These are phyloP conservation scores for Rubia occidens DNA, from an alignment of 305 asterid species.

Conservation along the genomic window DNA sequence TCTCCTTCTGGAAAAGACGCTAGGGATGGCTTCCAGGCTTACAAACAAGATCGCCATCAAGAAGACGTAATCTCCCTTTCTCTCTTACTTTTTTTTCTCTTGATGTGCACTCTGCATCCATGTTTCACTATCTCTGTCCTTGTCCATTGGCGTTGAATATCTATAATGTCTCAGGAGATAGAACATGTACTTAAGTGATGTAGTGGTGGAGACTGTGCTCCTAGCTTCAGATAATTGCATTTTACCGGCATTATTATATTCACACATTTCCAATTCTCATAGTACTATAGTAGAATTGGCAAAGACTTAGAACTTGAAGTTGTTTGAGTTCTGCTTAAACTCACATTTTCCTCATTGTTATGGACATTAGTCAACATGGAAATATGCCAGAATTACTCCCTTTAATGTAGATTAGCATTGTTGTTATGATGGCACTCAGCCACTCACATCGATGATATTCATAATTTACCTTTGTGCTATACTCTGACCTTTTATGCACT, in stretches of 20 bases:
- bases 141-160: neutral
- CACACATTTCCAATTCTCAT: neutral
- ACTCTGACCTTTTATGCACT: neutral
- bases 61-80: constrained; percentile 53
- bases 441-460: neutral
- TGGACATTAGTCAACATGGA: neutral
- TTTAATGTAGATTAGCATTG: neutral
- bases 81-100: constrained; percentile 20
- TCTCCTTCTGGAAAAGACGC: constrained; percentile 65
- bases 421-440: neutral
- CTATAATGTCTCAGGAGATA: neutral
- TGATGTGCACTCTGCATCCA: neutral
- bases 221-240: constrained; percentile 4
- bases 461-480: neutral
- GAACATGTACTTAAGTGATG: neutral
- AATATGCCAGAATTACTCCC: neutral
- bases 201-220: neutral
- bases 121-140: neutral
- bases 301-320: neutral
- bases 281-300: neutral
- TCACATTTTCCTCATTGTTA: neutral
- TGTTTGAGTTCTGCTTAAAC: neutral
- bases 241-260: neutral
- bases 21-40: constrained; percentile 25
- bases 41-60: constrained; percentile 37